Conservation (phyloP, 2,329 filamentous ascomycete genomes). For the Anthostomella pinea region DNA sequence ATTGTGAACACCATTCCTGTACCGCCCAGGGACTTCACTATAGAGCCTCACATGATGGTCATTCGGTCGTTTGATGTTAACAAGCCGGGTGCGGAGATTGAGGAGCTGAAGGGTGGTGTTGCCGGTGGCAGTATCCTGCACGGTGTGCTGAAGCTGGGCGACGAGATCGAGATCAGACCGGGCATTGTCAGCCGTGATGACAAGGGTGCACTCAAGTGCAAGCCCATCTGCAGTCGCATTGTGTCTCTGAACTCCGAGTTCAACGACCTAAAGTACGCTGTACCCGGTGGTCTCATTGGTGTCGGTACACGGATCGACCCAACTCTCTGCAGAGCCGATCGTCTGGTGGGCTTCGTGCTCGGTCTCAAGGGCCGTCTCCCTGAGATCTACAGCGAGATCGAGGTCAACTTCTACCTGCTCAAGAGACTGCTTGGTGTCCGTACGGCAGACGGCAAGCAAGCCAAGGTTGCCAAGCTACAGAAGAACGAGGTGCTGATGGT, state of each 20-base stretch:
- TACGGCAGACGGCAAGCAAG: slow-evolving; percentile 97
- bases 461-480: slow-evolving; percentile 95
- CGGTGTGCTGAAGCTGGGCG: slow-evolving; percentile 92
- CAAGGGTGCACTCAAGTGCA: slow-evolving; percentile 90
- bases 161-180: slow-evolving; percentile 98
- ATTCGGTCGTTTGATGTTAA: slow-evolving; percentile 99
- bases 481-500: slow-evolving; percentile 99
- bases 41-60: slow-evolving; percentile 96
- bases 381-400: slow-evolving; percentile 96
- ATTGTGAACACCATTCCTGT: slow-evolving; percentile 95
- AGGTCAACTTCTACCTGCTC: slow-evolving; percentile 99
- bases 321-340: slow-evolving; percentile 96
- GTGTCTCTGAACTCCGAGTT: slow-evolving; percentile 95
- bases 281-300: slow-evolving; percentile 96
- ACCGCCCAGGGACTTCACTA: slow-evolving; percentile 83
- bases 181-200: slow-evolving; percentile 97
- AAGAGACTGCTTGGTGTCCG: slow-evolving; percentile 93
- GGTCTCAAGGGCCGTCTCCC: slow-evolving; percentile 91
- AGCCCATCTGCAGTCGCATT: slow-evolving; percentile 92
- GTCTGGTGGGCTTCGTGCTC: slow-evolving; percentile 95
- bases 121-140: slow-evolving; percentile 95
- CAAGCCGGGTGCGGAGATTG: slow-evolving; percentile 98
- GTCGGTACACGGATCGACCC: slow-evolving; percentile 97
- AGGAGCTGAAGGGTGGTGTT: slow-evolving; percentile 97
- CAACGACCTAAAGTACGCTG: slow-evolving; percentile 97